A percentile compares a stretch with the other conserved stretches of the same genome.
These are phyloP conservation scores for Aspergillus pseudoglaucus DNA, from an alignment of 2,329 filamentous ascomycete species.

Conservation along the genomic window DNA sequence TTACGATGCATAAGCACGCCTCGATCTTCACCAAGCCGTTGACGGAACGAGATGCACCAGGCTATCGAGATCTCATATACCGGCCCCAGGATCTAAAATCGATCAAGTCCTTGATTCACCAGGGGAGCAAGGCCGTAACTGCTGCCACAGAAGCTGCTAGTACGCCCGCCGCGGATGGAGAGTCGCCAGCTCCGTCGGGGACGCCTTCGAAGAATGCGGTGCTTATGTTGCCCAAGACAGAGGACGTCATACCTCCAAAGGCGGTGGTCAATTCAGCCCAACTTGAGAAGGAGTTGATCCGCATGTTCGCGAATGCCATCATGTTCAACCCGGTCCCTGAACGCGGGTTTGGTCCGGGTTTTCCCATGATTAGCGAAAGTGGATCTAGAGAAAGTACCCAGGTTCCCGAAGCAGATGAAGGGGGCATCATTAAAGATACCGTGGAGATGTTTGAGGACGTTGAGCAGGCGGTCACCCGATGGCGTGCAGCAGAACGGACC, in stretches of 20 bases:
- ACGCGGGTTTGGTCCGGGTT: conserved; percentile 60
- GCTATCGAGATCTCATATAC: conserved; percentile 66
- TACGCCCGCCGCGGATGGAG: conserved; percentile 55
- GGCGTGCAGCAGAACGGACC: conserved; percentile 62
- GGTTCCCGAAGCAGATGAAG: conserved; percentile 67
- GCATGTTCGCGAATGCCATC: conserved; percentile 96
- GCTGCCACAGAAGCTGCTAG: conserved; percentile 55
- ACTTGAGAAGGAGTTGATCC: conserved; percentile 84
- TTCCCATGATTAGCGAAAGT: conserved; percentile 45
- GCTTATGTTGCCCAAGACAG: conserved; percentile 49
- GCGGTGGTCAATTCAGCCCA: conserved; percentile 91
- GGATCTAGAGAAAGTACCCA: conserved; percentile 36
- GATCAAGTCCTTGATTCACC: conserved; percentile 63
- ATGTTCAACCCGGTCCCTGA: conserved; percentile 93
- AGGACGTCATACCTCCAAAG: conserved; percentile 75
- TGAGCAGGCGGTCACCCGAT: conserved; percentile 67
- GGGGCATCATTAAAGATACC: conserved; percentile 80
- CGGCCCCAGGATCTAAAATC: conserved; percentile 71
- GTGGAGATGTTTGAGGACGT: conserved; percentile 85
- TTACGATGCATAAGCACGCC: conserved; percentile 68
- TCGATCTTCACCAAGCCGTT: conserved; percentile 73
- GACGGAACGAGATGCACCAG: conserved; percentile 67
- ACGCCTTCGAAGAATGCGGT: conserved; percentile 37
- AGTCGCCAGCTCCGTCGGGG: conserved; percentile 33
- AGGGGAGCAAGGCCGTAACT: conserved; percentile 39